Conservation (phyloP, 352 stramenopile species). For the Pythium sukuiense region DNA sequence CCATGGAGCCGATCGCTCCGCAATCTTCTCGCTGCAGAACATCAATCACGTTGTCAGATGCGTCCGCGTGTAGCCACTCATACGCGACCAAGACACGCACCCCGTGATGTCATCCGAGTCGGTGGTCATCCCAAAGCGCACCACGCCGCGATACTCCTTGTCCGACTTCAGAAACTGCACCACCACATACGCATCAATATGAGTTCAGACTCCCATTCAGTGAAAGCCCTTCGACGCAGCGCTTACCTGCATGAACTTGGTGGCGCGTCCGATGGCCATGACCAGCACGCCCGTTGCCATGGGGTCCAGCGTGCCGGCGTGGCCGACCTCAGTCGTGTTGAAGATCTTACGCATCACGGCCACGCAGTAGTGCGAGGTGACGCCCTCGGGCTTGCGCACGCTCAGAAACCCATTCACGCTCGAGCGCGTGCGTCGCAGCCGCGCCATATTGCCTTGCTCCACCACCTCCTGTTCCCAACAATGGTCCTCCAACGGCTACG, state of each 20-base stretch:
- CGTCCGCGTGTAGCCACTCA: not conserved
- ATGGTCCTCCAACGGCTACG: constrained; percentile 2
- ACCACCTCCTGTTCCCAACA: not conserved
- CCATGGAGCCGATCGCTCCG: constrained; percentile 57
- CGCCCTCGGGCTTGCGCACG: constrained; percentile 68
- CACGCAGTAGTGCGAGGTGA: constrained; percentile 84
- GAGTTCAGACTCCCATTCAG: not conserved
- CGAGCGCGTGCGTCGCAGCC: constrained; percentile 29
- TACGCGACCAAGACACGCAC: constrained; percentile 21
- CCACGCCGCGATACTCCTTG: constrained; percentile 76
- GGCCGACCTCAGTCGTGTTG: constrained; percentile 69
- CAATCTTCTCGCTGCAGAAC: constrained; percentile 36
- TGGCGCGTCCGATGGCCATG: constrained; percentile 76
- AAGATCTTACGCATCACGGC: constrained; percentile 66
- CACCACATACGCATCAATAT: not conserved
- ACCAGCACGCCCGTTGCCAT: constrained; percentile 88
- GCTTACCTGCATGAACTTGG: constrained; percentile 74
- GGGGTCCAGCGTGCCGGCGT: constrained; percentile 85
- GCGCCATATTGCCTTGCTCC: constrained; percentile 17
- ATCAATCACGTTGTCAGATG: not conserved
- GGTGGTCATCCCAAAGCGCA: constrained; percentile 81
- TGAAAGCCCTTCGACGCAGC: not conserved
- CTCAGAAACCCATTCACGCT: constrained; percentile 72
- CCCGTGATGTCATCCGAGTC: constrained; percentile 82
- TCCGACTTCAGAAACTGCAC: constrained; percentile 60